Evolutionary conservation across 768 basidiomycete species (phyloP).

Genomic region (Tulasnella sp.): DNA sequence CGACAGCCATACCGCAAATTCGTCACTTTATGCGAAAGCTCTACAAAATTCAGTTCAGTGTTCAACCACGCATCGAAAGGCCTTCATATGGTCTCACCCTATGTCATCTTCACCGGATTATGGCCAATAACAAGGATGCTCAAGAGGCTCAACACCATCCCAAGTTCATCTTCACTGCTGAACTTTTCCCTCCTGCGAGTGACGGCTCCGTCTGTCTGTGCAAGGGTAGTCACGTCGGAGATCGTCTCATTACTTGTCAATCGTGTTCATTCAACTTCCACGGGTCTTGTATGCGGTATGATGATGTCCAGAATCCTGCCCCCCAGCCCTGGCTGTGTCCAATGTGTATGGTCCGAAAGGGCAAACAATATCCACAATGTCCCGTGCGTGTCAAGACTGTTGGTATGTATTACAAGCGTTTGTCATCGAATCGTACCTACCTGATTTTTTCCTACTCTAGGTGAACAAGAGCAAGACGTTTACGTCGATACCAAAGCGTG

Average conservation of each 20-base stretch:
- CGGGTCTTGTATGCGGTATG: constrained; percentile 44
- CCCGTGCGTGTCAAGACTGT: constrained; percentile 62
- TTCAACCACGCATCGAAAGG: constrained; percentile 50
- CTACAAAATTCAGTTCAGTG: constrained; percentile 81
- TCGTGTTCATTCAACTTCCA: constrained; percentile 58
- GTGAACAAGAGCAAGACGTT: constrained; percentile 39
- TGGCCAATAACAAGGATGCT: constrained; percentile 31
- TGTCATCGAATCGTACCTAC: constrained; percentile 17
- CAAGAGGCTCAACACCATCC: constrained; percentile 11
- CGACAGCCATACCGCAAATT: constrained; percentile 46
- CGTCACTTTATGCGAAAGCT: constrained; percentile 86
- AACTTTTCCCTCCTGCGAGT: constrained; percentile 3
- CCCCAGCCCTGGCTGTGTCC: constrained; percentile 37
- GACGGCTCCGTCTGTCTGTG: constrained; percentile 15
- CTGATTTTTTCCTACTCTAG: constrained; percentile 20
- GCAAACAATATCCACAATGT: constrained; percentile 55
- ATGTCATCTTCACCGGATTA: constrained; percentile 68
- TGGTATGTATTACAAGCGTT: constrained; percentile 30
- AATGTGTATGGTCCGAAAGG: constrained; percentile 66
- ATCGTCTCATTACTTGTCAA: constrained; percentile 56
- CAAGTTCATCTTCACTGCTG: constrained; percentile 13
- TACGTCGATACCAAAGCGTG: constrained; percentile 66
- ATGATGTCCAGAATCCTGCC: constrained; percentile 19
- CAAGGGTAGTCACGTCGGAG: constrained; percentile 20
- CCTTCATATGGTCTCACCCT: constrained; percentile 68